Evolutionary conservation across 495 filamentous ascomycete genomes (phyloP).

Genomic region (Aspergillus coremiiformis): DNA sequence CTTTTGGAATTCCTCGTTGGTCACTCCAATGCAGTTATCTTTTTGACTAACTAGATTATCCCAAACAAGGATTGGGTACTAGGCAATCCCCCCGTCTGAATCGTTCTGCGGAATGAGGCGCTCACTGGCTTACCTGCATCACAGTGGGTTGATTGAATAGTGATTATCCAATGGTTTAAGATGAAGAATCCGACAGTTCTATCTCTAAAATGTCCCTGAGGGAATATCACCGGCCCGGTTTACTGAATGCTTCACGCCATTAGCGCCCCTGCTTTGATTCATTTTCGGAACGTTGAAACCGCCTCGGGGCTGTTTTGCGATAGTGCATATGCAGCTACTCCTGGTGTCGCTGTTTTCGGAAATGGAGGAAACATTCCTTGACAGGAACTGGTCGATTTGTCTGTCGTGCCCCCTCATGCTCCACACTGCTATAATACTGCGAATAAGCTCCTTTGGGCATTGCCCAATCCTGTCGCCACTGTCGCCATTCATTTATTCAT

Average conservation of each 20-base stretch:
- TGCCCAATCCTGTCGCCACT: not conserved
- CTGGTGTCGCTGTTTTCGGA: conserved; percentile 1
- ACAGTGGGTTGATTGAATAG: not conserved
- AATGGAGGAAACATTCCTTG: not conserved
- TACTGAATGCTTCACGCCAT: not conserved
- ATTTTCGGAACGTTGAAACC: conserved; percentile 4
- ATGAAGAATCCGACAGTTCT: not conserved
- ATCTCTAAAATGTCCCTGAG: not conserved
- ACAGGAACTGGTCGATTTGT: conserved; percentile 1
- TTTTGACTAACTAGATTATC: not conserved
- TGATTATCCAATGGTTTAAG: not conserved
- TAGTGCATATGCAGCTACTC: conserved; percentile 11
- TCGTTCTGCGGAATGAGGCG: not conserved
- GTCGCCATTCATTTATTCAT: not conserved
- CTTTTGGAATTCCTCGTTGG: no score
- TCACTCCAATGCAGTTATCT: not conserved
- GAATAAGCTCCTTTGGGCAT: conserved; percentile 4
- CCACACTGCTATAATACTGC: conserved; percentile 9
- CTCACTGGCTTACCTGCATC: not conserved
- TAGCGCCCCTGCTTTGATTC: not conserved
- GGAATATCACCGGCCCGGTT: not conserved
- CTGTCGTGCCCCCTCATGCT: not conserved
- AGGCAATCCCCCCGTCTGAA: not conserved
- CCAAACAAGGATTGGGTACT: not conserved
- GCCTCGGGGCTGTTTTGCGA: conserved; percentile 6